These are phyloP conservation scores for Lentinula detonsa DNA, from an alignment of 768 basidiomycete species.

Conservation along the genomic window DNA sequence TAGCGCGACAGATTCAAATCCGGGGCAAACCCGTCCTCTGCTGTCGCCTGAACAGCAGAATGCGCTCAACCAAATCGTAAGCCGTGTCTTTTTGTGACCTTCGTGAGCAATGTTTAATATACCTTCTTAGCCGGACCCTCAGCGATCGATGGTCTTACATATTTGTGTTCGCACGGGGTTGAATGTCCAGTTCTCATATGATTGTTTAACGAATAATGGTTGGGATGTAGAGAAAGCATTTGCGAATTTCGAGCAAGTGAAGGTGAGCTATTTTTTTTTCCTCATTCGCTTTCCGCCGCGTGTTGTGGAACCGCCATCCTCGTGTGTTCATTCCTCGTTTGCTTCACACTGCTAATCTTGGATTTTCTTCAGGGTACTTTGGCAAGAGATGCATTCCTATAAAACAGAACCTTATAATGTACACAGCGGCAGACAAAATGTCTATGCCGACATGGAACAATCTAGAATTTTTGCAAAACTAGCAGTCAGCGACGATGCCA, in stretches of 20 bases:
- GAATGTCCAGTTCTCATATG: conserved; percentile 72
- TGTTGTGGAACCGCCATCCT: background rate
- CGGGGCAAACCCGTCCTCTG: conserved; percentile 18
- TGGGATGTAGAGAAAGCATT: conserved; percentile 82
- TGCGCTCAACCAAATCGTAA: conserved; percentile 50
- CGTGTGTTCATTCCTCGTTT: background rate
- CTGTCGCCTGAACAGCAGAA: conserved; percentile 43
- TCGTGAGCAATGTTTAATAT: conserved; percentile 7
- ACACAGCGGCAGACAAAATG: background rate
- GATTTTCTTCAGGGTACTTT: conserved; percentile 32
- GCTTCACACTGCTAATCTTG: conserved; percentile 11
- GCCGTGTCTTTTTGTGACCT: conserved; percentile 18
- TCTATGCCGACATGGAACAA: background rate
- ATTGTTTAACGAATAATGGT: conserved; percentile 78
- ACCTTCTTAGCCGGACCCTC: conserved; percentile 52
- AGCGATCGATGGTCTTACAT: conserved; percentile 65
- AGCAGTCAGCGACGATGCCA: background rate
- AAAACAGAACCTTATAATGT: conserved; percentile 5
- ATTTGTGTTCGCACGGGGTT: conserved; percentile 70
- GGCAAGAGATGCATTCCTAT: conserved; percentile 51
- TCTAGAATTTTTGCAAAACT: background rate
- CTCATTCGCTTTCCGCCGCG: background rate
- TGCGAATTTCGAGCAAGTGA: conserved; percentile 83
- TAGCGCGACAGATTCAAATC: conserved; percentile 3
- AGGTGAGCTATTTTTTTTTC: conserved; percentile 36